phyloP scores from a whole-genome alignment of 305 asterid genomes.

The Coffea humblotiana region DNA sequence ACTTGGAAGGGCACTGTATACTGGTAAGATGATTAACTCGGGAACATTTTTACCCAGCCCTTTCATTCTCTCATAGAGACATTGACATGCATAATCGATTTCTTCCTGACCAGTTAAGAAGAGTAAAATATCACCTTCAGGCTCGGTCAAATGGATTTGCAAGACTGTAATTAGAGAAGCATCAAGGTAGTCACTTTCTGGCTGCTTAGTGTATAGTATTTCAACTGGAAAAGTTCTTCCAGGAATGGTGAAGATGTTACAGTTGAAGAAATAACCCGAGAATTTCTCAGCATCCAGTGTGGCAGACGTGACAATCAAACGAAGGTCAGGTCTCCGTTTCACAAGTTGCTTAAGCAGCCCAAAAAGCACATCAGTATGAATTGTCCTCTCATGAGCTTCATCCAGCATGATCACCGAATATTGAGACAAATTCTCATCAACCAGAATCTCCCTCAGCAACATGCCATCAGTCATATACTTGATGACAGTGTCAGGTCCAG shows the following conservation, averaged over 20 bases:
- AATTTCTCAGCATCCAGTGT: slow-evolving; percentile 92
- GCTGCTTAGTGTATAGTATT: slow-evolving; percentile 80
- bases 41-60: slow-evolving; percentile 78
- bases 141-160: slow-evolving; percentile 89
- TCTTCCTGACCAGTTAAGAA: slow-evolving; percentile 94
- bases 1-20: slow-evolving; percentile 82
- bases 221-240: slow-evolving; percentile 88
- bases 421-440: slow-evolving; percentile 75
- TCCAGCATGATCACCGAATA: slow-evolving; percentile 90
- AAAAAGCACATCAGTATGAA: slow-evolving; percentile 78
- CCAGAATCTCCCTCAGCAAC: slow-evolving; percentile 88
- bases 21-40: slow-evolving; percentile 82
- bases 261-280: slow-evolving; percentile 81
- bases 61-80: slow-evolving; percentile 79
- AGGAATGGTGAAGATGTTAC: slow-evolving; percentile 88
- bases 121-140: slow-evolving; percentile 84
- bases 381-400: slow-evolving; percentile 93
- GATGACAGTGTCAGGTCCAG: slow-evolving; percentile 94
- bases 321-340: slow-evolving; percentile 82
- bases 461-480: slow-evolving; percentile 99
- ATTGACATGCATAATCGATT: slow-evolving; percentile 84
- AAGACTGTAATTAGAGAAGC: slow-evolving; percentile 76
- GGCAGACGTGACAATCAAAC: slow-evolving; percentile 86
- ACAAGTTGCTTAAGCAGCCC: slow-evolving; percentile 74
- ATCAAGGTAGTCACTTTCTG: slow-evolving; percentile 84